Evolutionary conservation across 176 grass and related monocot species (phyloP), one percentile per base, ranked within the genome.

Genomic region (Saccharum spontaneum): DNA sequence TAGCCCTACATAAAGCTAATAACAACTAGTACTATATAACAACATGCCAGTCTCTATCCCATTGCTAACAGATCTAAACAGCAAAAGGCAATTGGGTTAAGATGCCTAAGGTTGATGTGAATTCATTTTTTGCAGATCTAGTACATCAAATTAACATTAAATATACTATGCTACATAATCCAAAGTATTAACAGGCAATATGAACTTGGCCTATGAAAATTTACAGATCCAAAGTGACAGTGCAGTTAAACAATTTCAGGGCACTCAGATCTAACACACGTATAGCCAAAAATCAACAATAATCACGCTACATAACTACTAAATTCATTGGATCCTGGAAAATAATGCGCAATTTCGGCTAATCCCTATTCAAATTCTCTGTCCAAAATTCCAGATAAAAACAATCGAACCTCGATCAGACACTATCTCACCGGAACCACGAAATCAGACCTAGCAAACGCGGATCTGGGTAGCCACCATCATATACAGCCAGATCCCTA

Each of bases 371-470:
- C 23, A 18, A 24, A 62, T 13, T 14, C 1, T 6, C 2, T 4
- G 10, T 26, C 14, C 3, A 5, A 10, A 23, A 1, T n/a, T 4
- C 16, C 26, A 31, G 39, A 82, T 20, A 4, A 17, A 6, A 13
- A 59, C 0, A 5, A 46, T 8, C 40, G 10, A 31, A 36, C 4
- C 0, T 0, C 4, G 0, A 0, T 37, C 1, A 46, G 0, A 9
- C 0, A 28, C 1, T 10, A 83, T 83, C 48, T 67, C 11, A 34
- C 5, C 60, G 41, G 46, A 90, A 62, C 68, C 40, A 59, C 10
- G 5, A 12, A 33, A 33, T 10, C 24, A 39, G 5, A 3, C 4
- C 3, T 0, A 40, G 0, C 1, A 79, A 34, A 0, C 23, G n/a
- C 39, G 10, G 85, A 80, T 76, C 84, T 62, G 3, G 10, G 3